Evolutionary conservation across 257 asterid genomes (phyloP).

Genomic region (Leonotis leonurus): DNA sequence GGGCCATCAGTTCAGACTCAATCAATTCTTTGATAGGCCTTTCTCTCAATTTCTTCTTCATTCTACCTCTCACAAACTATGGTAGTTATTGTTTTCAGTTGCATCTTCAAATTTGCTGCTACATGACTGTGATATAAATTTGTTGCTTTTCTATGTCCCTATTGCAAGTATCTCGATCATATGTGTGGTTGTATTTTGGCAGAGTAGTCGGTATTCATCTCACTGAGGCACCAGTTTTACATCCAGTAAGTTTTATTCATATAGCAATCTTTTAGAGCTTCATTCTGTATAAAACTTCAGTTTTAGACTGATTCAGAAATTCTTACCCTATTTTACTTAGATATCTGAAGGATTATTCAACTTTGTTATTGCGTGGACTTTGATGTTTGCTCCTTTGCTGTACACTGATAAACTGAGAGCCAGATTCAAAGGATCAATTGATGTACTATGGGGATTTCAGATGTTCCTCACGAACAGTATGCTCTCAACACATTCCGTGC

Average conservation of each 20-base stretch:
- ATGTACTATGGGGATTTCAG: slow-evolving; percentile 78
- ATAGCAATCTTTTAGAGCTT: neutral
- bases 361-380: slow-evolving; percentile 91
- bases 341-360: slow-evolving; percentile 93
- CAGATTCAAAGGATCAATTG: slow-evolving; percentile 69
- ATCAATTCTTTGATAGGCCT: slow-evolving; percentile 62
- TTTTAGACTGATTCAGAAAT: slow-evolving; percentile 14
- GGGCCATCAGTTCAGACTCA: slow-evolving; percentile 87
- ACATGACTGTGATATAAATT: no score
- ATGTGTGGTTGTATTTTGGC: slow-evolving; percentile 37
- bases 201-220: slow-evolving; percentile 92
- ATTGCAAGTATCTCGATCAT: slow-evolving; percentile 27
- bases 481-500: slow-evolving; percentile 18
- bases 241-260: slow-evolving; percentile 39
- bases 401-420: slow-evolving; percentile 71
- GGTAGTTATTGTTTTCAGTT: slow-evolving; percentile 34
- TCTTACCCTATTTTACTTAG: slow-evolving; percentile 28
- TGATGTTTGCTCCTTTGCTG: slow-evolving; percentile 83
- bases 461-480: slow-evolving; percentile 94
- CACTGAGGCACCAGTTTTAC: slow-evolving; percentile 65
- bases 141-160: no score
- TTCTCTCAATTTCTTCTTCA: slow-evolving; percentile 83
- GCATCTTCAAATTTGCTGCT: neutral
- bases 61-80: slow-evolving; percentile 66
- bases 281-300: neutral